These are phyloP conservation scores for Didymosphaeria variabile DNA, from an alignment of 2,329 filamentous ascomycete species.

Conservation along the genomic window DNA sequence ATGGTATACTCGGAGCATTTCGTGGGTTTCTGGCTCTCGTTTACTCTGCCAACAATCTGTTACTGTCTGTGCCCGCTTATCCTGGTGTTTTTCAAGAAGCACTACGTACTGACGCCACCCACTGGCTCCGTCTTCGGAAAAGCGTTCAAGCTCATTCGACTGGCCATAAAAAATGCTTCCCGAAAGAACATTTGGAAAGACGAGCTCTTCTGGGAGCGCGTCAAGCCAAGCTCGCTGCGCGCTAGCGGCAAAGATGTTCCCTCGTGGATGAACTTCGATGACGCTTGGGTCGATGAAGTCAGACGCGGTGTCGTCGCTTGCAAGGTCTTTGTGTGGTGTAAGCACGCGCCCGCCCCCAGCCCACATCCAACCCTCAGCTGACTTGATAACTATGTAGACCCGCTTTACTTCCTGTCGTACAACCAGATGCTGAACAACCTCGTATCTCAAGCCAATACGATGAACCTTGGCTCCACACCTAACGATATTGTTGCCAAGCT, in stretches of 20 bases:
- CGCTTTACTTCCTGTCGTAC: conserved; percentile 21
- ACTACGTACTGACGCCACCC: conserved; percentile 72
- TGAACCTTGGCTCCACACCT: conserved; percentile 74
- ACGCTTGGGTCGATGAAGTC: conserved; percentile 81
- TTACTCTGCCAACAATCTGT: conserved; percentile 70
- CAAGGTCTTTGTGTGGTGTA: conserved; percentile 65
- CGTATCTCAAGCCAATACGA: conserved; percentile 72
- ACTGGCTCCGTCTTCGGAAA: conserved; percentile 76
- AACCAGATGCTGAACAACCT: conserved; percentile 73
- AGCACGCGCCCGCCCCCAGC: neutral
- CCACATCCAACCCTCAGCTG: neutral
- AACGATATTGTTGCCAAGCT: conserved; percentile 82
- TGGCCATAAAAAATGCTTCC: conserved; percentile 67
- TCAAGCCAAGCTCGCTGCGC: conserved; percentile 64
- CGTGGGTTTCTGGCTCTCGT: conserved; percentile 78
- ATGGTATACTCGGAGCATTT: conserved; percentile 52
- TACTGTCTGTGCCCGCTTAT: conserved; percentile 69
- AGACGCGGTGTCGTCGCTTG: conserved; percentile 63
- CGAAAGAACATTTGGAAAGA: conserved; percentile 47
- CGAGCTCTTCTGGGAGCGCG: conserved; percentile 68
- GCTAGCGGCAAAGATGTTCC: conserved; percentile 60
- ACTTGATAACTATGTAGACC: conserved; percentile 37
- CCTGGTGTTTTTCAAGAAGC: conserved; percentile 66
- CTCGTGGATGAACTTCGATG: conserved; percentile 80
- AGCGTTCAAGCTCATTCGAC: conserved; percentile 67